phyloP scores from a whole-genome alignment of 139 green algal species.

The Ostreobium quekettii region DNA sequence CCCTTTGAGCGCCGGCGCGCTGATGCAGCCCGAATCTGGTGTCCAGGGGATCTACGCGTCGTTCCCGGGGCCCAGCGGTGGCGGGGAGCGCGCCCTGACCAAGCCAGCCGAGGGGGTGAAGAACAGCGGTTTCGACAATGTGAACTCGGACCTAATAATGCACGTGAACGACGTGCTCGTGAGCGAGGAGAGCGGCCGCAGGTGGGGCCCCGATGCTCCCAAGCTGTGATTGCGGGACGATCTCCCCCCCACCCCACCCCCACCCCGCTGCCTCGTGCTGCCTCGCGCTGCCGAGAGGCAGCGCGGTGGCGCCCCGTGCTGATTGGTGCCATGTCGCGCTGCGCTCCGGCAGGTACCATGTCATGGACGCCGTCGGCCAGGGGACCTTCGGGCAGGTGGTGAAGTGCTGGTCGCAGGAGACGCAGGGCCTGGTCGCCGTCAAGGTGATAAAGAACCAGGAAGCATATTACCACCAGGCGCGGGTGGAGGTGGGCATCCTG shows the following conservation, averaged over 20 bases:
- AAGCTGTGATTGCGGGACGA: constrained; percentile 14
- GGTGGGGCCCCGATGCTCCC: constrained; percentile 3
- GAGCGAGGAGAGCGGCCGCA: background rate
- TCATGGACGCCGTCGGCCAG: constrained; percentile 72
- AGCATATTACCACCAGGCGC: constrained; percentile 87
- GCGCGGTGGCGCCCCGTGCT: background rate
- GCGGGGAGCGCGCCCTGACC: constrained; percentile 47
- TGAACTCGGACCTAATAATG: constrained; percentile 80
- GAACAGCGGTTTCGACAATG: constrained; percentile 80
- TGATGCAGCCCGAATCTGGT: too few species aligned
- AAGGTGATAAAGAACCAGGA: constrained; percentile 99
- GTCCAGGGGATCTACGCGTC: too few species aligned
- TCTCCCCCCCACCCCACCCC: constrained; percentile 11
- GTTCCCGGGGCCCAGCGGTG: too few species aligned
- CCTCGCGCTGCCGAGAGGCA: background rate
- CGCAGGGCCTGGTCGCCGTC: constrained; percentile 46
- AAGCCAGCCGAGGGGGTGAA: constrained; percentile 46
- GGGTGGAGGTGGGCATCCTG: constrained; percentile 75
- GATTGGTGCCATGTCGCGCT: background rate
- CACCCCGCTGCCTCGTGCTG: background rate
- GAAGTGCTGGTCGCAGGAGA: constrained; percentile 48
- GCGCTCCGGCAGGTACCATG: constrained; percentile 48
- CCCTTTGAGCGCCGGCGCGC: too few species aligned
- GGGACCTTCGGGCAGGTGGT: constrained; percentile 97
- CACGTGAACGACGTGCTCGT: constrained; percentile 55